phyloP scores from a whole-genome alignment of 768 basidiomycete genomes.

The Agaricus sinodeliciosus region DNA sequence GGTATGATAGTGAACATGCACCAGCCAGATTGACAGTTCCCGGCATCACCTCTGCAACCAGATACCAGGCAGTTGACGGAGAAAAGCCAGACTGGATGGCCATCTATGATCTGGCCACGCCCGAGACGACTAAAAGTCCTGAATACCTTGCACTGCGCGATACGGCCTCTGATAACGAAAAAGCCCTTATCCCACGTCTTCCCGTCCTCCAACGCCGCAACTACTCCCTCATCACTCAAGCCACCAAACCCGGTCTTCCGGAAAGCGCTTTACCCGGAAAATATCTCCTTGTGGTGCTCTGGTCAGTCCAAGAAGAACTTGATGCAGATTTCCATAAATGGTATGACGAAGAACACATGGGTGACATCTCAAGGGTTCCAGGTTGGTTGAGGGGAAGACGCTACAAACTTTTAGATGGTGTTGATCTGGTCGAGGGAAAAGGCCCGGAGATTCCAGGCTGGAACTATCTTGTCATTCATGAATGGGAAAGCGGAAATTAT shows the following conservation, averaged over 20 bases:
- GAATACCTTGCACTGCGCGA: slow-evolving; percentile 18
- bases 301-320: slow-evolving; percentile 8
- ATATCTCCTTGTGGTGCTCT: slow-evolving; percentile 16
- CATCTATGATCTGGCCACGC: slow-evolving; percentile 22
- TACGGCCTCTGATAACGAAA: slow-evolving; percentile 20
- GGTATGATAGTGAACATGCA: slow-evolving; percentile 28
- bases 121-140: slow-evolving; percentile 17
- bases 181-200: slow-evolving; percentile 18
- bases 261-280: slow-evolving; percentile 7
- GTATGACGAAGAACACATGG: slow-evolving; percentile 10
- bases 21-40: slow-evolving; percentile 23
- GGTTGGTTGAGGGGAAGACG: slow-evolving; percentile 5
- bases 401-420: slow-evolving; percentile 2
- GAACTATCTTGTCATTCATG: slow-evolving; percentile 29
- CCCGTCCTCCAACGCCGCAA: slow-evolving; percentile 19
- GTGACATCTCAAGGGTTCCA: background rate
- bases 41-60: slow-evolving; percentile 19
- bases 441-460: slow-evolving; percentile 1
- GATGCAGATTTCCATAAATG: slow-evolving; percentile 24
- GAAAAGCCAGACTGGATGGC: slow-evolving; percentile 23
- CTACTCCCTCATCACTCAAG: slow-evolving; percentile 16
- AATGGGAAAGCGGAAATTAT: slow-evolving; percentile 18
- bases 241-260: background rate
- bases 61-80: slow-evolving; percentile 22
- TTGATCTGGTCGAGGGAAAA: background rate